Evolutionary conservation across 805 yeast genomes (phyloP), one percentile per base, ranked within the genome.

Genomic region (Teunomyces kruisii): DNA sequence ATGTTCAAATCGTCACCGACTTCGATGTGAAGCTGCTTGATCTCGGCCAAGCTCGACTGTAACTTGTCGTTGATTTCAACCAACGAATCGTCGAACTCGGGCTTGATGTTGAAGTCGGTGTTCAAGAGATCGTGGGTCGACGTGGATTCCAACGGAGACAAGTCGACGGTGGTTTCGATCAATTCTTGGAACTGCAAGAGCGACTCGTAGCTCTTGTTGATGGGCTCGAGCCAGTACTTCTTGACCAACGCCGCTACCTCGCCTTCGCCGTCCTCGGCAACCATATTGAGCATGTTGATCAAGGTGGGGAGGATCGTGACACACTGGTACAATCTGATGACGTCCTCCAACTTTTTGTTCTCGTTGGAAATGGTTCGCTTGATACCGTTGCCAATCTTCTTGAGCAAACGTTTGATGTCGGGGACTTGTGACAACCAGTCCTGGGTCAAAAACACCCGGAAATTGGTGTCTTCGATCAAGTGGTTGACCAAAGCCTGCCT

Each of bases 161-260:
- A 71, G 59, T 94, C 99, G 19, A 94, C 83, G 0, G 98, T 91
- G 2, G 96, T 85, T 62, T 94, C 97, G 8, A 94, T 91, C 59
- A 94, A 74, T 59, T 89, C 96, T 61, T 86, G 85, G 32, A 86
- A 78, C 53, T 87, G 89, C 13, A 67, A 60, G 41, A 94, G 70
- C 1, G 86, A 78, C 2, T 61, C 64, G 31, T 75, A 67, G 42
- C 74, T 67, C 22, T 75, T 74, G 12, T 65, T 56, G 14, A 92
- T 58, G 1, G 88, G 88, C 1, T 61, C 63, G 2, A 80, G 61
- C 86, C 95, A 92, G 32, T 71, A 65, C 14, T 62, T 53, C 9
- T 66, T 58, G 8, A 86, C 61, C 29, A 85, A 63, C 3, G 52
- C 52, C 28, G 63, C 62, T 6, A 66, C 50, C 5, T 48, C 53